phyloP scores from a whole-genome alignment of 768 basidiomycete genomes.

The Auricularia heimuer region DNA sequence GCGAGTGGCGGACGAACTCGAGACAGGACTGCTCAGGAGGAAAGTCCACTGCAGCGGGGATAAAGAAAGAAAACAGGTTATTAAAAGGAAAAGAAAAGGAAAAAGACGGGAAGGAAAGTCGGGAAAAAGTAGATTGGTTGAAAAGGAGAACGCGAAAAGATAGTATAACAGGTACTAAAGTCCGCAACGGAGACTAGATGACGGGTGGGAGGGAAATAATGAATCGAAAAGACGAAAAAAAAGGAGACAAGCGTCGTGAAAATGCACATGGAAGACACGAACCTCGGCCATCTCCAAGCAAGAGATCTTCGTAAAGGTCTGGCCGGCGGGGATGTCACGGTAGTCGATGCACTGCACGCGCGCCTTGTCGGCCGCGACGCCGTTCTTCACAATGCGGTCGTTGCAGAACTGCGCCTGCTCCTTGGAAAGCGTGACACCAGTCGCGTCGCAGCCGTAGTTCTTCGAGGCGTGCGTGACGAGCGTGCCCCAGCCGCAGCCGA shows the following conservation, averaged over 20 bases:
- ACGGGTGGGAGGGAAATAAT: too few relatives aligned
- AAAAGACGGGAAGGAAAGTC: too few relatives aligned
- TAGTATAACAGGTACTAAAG: too few relatives aligned
- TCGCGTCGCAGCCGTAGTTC: constrained; percentile 94
- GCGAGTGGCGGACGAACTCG: neutral
- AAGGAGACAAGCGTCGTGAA: neutral
- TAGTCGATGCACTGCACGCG: constrained; percentile 91
- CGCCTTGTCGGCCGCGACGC: constrained; percentile 60
- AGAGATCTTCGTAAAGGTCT: constrained; percentile 84
- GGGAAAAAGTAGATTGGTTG: too few relatives aligned
- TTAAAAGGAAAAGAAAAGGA: too few relatives aligned
- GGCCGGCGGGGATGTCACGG: constrained; percentile 73
- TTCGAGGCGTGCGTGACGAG: constrained; percentile 90
- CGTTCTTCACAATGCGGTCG: constrained; percentile 74
- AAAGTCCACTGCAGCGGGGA: too few relatives aligned
- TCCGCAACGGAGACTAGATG: too few relatives aligned
- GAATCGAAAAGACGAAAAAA: neutral
- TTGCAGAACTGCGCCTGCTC: constrained; percentile 93
- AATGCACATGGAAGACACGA: constrained; percentile 7
- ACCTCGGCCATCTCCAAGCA: constrained; percentile 98
- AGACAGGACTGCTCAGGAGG: too few relatives aligned
- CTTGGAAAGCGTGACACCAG: constrained; percentile 85
- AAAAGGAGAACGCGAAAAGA: too few relatives aligned
- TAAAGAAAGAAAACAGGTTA: too few relatives aligned
- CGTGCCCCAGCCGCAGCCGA: constrained; percentile 96